These are phyloP conservation scores for Puccinia horiana DNA, from an alignment of 1,284 basidiomycete species.

Conservation along the genomic window DNA sequence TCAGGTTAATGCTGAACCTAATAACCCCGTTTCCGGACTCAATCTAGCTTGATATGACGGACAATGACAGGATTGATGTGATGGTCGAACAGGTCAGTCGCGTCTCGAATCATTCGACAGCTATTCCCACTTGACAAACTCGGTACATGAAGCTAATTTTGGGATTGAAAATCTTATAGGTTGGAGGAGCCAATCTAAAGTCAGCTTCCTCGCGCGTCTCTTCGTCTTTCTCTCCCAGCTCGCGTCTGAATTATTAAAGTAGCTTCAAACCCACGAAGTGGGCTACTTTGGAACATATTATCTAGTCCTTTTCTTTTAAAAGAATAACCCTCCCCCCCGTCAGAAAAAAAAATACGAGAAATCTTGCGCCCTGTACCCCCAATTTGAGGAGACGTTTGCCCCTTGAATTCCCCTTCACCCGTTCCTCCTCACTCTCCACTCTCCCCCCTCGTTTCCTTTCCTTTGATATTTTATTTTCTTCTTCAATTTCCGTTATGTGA, in stretches of 20 bases:
- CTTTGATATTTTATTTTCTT: too few relatives aligned
- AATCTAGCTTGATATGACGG: conserved; percentile 39
- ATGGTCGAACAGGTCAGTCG: conserved; percentile 48
- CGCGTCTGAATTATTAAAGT: not conserved
- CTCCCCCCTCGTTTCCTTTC: not conserved
- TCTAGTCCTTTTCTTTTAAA: not conserved
- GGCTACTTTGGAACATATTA: conserved; percentile 4
- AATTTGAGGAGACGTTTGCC: not conserved
- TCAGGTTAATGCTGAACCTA: not conserved
- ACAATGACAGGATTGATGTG: conserved; percentile 45
- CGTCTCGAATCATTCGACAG: too few relatives aligned
- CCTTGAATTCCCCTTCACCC: conserved; percentile 5
- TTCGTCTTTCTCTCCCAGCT: not conserved
- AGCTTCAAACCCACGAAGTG: not conserved
- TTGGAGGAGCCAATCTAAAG: conserved; percentile 6
- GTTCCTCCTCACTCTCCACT: not conserved
- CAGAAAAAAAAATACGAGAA: not conserved
- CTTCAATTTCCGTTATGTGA: not conserved
- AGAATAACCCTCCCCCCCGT: not conserved
- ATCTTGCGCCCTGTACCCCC: not conserved
- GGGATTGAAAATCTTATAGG: not conserved
- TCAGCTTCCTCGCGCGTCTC: not conserved
- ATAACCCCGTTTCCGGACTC: not conserved
- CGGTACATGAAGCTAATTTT: not conserved
- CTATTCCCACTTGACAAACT: not conserved